Base-by-base conservation (phyloP, 2,329 filamentous ascomycete genomes). In the Monosporascus ibericus region DNA sequence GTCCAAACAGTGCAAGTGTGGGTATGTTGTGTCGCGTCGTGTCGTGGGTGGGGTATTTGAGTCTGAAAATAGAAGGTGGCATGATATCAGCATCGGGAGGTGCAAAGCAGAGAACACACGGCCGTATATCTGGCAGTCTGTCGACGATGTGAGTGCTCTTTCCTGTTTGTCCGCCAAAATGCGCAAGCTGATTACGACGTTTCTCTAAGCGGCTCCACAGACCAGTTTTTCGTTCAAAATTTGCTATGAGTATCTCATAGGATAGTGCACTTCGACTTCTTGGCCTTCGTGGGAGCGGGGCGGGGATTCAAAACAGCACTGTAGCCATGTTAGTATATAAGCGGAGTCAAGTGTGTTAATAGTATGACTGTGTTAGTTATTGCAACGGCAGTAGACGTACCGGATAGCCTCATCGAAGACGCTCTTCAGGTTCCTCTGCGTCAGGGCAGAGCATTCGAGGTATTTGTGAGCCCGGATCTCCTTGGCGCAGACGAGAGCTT, bases 321-420 rank as follows among this genome's bases (percentile, higher is more conserved):
- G 63, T 15, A 55, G 47, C 15, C 17, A 30, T 27, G 55, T 57
- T 52, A 66, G 58, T 57, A 60, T 51, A 49, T 40, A 22, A 27
- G 15, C 6, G 22, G 20, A 46, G 24, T 8, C 5, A 20, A 14
- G n/a, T 25, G 8, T 9, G 5, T n/a, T 5, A 17, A 11, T 22
- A 6, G 2, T 7, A 20, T 15, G 4, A 5, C 6, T 22, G 22
- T 8, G 25, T n/a, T 5, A 8, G 11, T 18, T 7, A 20, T 40
- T 42, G 52, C 48, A 55, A 42, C 48, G 47, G 34, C 18, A n/a
- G 38, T 11, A n/a, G 42, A 74, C 86, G 63, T 76, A 97, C 94
- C 94, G 87, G 68, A 99, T 99, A 36, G 94, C 94, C 75, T 96
- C 92, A 68, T 99, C 94, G 68, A 99, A 99, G 48, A 99, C 94